Evolutionary conservation across 257 asterid genomes (phyloP).

Genomic region (Cynanchum wilfordii): DNA sequence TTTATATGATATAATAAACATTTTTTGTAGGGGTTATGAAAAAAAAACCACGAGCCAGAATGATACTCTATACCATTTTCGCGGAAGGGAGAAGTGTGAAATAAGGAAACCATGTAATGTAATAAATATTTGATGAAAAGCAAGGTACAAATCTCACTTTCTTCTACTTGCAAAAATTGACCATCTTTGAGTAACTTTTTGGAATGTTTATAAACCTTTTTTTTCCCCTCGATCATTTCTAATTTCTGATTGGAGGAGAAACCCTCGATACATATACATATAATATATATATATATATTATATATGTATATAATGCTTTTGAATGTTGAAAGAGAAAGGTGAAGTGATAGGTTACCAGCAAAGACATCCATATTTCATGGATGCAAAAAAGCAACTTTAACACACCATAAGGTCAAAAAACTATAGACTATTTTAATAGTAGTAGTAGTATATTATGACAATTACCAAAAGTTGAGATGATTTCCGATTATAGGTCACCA

Average conservation of each 20-base stretch:
- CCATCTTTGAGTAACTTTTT: not conserved
- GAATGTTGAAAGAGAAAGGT: not conserved
- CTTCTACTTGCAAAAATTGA: not conserved
- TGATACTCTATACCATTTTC: no score
- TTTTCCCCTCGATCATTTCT: not conserved
- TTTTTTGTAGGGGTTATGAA: no score
- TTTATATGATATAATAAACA: no score
- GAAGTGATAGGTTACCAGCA: not conserved
- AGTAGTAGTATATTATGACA: not conserved
- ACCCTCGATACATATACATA: not conserved
- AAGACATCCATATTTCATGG: not conserved
- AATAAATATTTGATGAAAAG: no score
- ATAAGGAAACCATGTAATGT: no score
- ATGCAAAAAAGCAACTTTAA: not conserved
- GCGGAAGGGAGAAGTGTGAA: no score
- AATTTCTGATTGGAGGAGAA: not conserved
- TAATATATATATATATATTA: no score
- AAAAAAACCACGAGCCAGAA: no score
- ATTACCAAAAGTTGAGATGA: not conserved
- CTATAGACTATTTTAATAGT: not conserved
- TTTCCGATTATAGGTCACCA: not conserved
- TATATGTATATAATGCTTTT: not conserved
- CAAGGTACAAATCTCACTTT: not conserved
- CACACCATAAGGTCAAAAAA: not conserved
- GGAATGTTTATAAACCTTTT: not conserved